Base-by-base conservation (phyloP, 2,329 filamentous ascomycete genomes). In the Didymella sp. region DNA sequence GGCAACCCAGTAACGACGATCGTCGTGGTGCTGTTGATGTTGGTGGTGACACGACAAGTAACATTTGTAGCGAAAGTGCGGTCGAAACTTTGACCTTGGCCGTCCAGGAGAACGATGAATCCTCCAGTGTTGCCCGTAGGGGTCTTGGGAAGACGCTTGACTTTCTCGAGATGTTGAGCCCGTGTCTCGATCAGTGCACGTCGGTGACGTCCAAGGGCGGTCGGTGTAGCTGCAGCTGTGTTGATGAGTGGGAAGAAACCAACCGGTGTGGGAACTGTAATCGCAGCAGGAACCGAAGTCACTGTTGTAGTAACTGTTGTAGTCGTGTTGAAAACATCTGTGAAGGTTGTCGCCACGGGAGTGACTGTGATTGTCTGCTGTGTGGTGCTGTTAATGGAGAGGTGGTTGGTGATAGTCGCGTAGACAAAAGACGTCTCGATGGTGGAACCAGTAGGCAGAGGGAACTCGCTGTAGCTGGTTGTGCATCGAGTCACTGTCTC, bases 61-160 rank as follows among this genome's bases (percentile, higher is more conserved):
- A 71, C 63, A 2, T 49, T 42, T 9, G 51, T 52, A 11, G 59
- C 55, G 51, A 56, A 67, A 31, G 52, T 45, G n/a, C 62, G 51
- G 19, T 59, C 55, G 22, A 69, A 30, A 19, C 51, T 45, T 2
- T 58, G 56, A 11, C 46, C 50, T 2, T 48, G 46, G 17, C 64
- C 69, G 15, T 65, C 51, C 4, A 56, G 53, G 38, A 61, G 31
- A 6, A 66, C 58, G 11, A 52, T 33, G 54, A 60, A 68, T 21
- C 67, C 68, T 22, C 43, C 58, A 2, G 56, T 63, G 56, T 64
- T 56, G 37, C 58, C 61, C 4, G 33, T 17, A 2, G 59, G 37
- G 0, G 66, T 69, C 49, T 66, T n/a, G n/a, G 51, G 51, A 22
- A 47, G 63, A 45, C 67, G 64, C 50, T 62, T 61, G 50, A 64